Evolutionary conservation across 768 basidiomycete genomes (phyloP), one percentile per base, ranked within the genome.

Genomic region (Artomyces pyxidatus): DNA sequence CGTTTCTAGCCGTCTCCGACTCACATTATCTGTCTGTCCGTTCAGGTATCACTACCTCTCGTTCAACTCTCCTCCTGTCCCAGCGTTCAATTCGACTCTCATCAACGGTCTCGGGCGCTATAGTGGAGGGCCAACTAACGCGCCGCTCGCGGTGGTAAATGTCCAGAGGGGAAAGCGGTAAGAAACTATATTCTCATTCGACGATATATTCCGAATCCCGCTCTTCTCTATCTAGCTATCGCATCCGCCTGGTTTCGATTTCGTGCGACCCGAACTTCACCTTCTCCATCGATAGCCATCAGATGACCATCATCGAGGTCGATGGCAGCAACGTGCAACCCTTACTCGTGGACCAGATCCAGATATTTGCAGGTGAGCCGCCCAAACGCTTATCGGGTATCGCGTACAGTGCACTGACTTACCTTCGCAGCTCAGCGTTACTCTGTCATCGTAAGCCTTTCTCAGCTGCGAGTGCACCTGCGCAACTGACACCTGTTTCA

Each of bases 31-130:
- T 14, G 14, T 3, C 3, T 1, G 3, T 12, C 7, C 5, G 14
- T 14, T 14, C n/a, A n/a, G n/a, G n/a, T n/a, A n/a, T n/a, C 54
- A 55, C 37, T 40, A 72, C 67, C 70, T 75, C 71, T 52, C 73
- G 70, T 41, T 19, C 26, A 7, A 61, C 59, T 5, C 61, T 67
- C 2, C 52, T 48, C 16, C 22, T 11, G 26, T 59, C 57, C 19
- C 42, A 45, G 39, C 2, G 32, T 8, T 41, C 23, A 29, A 17
- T 7, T 64, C 77, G 14, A 74, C 72, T 0, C 58, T 81, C 7
- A 77, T 81, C 42, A 81, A 81, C 38, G 77, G 77, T 0, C 57
- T 57, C 12, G 78, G 79, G 19, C 72, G 77, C 37, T 70, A 59
- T 37, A 6, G 52, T 6, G 70, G 65, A 6, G 76, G 76, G 4